Evolutionary conservation across 2,329 filamentous ascomycete species (phyloP).

Genomic region (Dendryphion nanum): DNA sequence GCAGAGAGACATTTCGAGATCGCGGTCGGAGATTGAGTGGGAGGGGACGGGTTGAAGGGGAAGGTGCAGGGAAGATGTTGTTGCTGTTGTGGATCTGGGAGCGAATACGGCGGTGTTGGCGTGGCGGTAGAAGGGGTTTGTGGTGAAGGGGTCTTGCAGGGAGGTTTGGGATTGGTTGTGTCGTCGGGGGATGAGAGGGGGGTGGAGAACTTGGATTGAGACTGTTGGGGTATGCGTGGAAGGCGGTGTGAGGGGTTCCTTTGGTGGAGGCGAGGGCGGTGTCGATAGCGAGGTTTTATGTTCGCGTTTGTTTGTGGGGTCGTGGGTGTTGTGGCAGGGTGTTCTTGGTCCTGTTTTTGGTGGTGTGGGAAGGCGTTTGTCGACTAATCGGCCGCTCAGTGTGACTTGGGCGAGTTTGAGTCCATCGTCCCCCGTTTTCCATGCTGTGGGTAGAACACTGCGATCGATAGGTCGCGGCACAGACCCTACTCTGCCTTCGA

Average conservation of each 20-base stretch:
- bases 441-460: background rate
- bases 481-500: conserved; percentile 12
- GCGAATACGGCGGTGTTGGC: background rate
- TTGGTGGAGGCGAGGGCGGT: conserved; percentile 1
- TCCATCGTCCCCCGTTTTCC: background rate
- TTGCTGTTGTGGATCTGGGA: no score
- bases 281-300: background rate
- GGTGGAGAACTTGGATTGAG: conserved; percentile 2
- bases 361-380: conserved; percentile 2
- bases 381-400: background rate
- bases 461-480: conserved; percentile 10
- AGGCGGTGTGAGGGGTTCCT: conserved; percentile 2
- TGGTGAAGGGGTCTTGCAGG: background rate
- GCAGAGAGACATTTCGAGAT: conserved; percentile 11
- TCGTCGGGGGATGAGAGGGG: conserved; percentile 3
- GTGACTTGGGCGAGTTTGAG: background rate
- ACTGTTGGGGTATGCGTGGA: conserved; percentile 9
- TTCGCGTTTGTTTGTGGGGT: background rate
- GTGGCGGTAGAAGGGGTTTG: background rate
- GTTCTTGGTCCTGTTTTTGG: no score
- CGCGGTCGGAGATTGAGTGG: background rate
- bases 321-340: background rate
- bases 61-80: no score
- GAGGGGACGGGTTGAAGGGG: background rate
- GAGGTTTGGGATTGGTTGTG: background rate